Evolutionary conservation across 148 eudicot genomes (phyloP).

Genomic region (Amaranthus hypochondriacus): DNA sequence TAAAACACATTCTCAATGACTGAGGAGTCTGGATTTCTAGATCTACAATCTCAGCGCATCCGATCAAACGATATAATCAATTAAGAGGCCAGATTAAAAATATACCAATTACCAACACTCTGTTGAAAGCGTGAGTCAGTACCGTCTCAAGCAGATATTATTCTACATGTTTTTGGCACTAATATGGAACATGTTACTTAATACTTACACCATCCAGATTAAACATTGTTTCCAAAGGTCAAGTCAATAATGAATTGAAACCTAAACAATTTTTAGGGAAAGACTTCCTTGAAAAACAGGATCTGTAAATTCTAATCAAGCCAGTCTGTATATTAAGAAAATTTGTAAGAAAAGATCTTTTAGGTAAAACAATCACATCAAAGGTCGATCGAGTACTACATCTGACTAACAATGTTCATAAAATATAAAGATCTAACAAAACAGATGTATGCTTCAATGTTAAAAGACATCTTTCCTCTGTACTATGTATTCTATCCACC

Average conservation of each 20-base stretch:
- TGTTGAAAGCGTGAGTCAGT: background rate
- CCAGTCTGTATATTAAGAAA: no score
- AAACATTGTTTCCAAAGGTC: background rate
- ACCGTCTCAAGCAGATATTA: background rate
- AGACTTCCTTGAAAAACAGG: background rate
- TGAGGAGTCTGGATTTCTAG: background rate
- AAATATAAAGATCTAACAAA: background rate
- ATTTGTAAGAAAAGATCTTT: background rate
- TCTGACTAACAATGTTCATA: background rate
- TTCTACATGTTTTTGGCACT: background rate
- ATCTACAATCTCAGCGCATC: no score
- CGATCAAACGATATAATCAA: no score
- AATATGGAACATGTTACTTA: background rate
- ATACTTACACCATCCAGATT: background rate
- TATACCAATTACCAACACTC: no score
- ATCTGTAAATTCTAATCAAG: no score
- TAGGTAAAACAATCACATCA: background rate
- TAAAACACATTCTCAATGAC: background rate
- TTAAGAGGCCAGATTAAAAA: no score
- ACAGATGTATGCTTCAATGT: background rate
- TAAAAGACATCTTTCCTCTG: background rate
- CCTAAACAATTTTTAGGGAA: no score
- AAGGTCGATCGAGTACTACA: background rate
- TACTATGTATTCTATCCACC: background rate
- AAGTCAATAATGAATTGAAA: background rate